phyloP scores from a whole-genome alignment of 176 grass and related monocot species.

The Coix lacrymajobi region DNA sequence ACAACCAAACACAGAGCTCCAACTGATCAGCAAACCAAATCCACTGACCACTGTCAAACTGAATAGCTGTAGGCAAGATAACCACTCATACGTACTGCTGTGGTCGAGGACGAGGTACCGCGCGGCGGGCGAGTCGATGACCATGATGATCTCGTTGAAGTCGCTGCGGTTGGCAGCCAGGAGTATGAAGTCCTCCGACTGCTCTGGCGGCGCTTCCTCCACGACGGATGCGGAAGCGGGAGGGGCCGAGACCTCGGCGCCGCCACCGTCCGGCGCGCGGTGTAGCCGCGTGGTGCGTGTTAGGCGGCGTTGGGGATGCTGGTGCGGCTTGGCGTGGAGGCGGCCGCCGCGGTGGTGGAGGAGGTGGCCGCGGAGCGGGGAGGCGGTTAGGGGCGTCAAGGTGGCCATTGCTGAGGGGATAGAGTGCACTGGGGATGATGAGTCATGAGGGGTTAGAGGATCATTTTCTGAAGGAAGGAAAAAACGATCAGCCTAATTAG shows the following conservation, averaged over 20 bases:
- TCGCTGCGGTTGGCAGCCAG: conserved; percentile 39
- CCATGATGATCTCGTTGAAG: conserved; percentile 74
- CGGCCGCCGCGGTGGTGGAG: background rate
- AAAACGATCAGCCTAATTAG: background rate
- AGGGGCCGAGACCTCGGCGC: conserved; percentile 14
- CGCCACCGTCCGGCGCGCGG: conserved; percentile 17
- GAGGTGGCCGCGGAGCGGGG: conserved; percentile 10
- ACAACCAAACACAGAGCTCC: background rate
- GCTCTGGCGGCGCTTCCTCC: background rate
- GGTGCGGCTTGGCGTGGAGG: background rate
- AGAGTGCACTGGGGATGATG: background rate
- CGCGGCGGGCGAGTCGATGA: conserved; percentile 59
- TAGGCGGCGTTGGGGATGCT: background rate
- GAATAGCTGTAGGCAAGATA: background rate
- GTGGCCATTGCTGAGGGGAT: conserved; percentile 42
- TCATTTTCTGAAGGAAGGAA: background rate
- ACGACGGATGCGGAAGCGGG: background rate
- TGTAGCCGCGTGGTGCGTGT: background rate
- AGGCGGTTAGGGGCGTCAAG: conserved; percentile 23
- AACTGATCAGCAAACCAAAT: background rate
- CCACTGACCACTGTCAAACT: background rate
- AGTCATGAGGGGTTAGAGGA: background rate
- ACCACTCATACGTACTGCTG: conserved; percentile 34
- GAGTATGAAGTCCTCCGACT: conserved; percentile 41
- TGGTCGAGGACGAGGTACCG: conserved; percentile 75